Percentiles rank a stretch among this genome's conserved stretches.
phyloP scores from a whole-genome alignment of 352 stramenopile species.

The Pythium dissotocum region DNA sequence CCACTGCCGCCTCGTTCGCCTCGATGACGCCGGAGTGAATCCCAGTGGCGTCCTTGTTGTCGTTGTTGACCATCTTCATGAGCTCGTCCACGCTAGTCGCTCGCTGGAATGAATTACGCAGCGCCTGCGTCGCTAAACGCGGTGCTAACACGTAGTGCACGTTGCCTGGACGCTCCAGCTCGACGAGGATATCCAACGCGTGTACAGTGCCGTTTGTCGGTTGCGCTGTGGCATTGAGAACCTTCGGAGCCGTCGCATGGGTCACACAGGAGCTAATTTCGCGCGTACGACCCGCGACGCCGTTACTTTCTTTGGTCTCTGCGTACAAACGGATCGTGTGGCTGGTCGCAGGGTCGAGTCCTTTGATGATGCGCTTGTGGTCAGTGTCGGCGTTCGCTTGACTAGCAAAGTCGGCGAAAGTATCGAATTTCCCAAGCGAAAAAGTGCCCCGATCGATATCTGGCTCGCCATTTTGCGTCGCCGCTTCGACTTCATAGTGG shows the following conservation, averaged over 20 bases:
- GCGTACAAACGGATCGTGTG: constrained; percentile 51
- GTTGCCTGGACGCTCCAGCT: constrained; percentile 44
- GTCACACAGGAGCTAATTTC: constrained; percentile 38
- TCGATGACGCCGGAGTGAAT: constrained; percentile 7
- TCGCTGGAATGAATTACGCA: constrained; percentile 38
- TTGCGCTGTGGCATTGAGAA: constrained; percentile 32
- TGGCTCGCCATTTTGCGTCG: not conserved
- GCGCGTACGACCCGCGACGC: constrained; percentile 41
- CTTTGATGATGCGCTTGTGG: constrained; percentile 38
- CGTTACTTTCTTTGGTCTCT: constrained; percentile 54
- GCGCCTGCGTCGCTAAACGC: not conserved
- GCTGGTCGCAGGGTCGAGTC: constrained; percentile 40
- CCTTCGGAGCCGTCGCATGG: constrained; percentile 49
- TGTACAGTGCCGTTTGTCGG: constrained; percentile 54
- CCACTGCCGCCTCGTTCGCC: constrained; percentile 4
- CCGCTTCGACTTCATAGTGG: constrained; percentile 43
- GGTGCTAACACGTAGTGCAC: constrained; percentile 52
- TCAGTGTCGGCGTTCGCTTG: constrained; percentile 7
- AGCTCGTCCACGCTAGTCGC: constrained; percentile 38
- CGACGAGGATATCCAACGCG: constrained; percentile 40
- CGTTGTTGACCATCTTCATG: not conserved
- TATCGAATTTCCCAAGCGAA: constrained; percentile 36
- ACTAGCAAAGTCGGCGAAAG: constrained; percentile 35
- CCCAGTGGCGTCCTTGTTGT: not conserved
- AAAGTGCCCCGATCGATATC: constrained; percentile 26